Conservation (phyloP, 306 rosid genomes). For the Quercus aquifolioides region DNA sequence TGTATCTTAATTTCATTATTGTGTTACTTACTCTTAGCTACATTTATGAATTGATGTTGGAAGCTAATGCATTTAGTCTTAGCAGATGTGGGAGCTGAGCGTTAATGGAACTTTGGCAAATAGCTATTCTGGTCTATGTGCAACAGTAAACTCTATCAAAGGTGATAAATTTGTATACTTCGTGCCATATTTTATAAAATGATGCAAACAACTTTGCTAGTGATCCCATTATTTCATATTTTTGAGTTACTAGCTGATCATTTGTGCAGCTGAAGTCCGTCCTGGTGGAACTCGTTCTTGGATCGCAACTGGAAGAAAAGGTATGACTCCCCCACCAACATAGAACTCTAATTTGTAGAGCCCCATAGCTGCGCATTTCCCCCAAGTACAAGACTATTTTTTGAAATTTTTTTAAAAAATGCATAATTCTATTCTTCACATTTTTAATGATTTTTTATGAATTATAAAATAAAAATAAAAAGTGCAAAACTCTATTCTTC, state of each 20-base stretch:
- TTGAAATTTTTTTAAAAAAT: neutral
- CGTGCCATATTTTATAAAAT: neutral
- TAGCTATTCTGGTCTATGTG: slow-evolving; percentile 75
- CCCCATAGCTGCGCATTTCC: neutral
- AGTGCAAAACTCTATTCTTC: neutral
- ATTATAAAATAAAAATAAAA: too few relatives aligned
- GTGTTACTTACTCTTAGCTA: too few relatives aligned
- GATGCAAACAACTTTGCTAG: neutral
- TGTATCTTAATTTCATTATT: neutral
- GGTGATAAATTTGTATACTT: slow-evolving; percentile 33
- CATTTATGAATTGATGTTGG: slow-evolving; percentile 10
- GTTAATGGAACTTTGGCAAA: slow-evolving; percentile 71
- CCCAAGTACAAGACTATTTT: neutral
- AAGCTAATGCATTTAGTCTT: slow-evolving; percentile 24
- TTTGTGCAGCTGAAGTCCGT: slow-evolving; percentile 41
- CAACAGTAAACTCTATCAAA: slow-evolving; percentile 47
- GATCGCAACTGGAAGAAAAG: slow-evolving; percentile 78
- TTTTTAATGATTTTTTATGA: neutral
- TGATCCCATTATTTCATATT: neutral
- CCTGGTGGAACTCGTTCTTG: slow-evolving; percentile 65
- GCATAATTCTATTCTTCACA: neutral
- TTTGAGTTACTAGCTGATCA: slow-evolving; percentile 23
- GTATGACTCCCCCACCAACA: slow-evolving; percentile 25
- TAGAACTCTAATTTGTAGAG: neutral
- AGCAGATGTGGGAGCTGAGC: slow-evolving; percentile 75